These are phyloP conservation scores for Fusarium nematophilum DNA, from an alignment of 2,329 filamentous ascomycete genomes.

Conservation along the genomic window DNA sequence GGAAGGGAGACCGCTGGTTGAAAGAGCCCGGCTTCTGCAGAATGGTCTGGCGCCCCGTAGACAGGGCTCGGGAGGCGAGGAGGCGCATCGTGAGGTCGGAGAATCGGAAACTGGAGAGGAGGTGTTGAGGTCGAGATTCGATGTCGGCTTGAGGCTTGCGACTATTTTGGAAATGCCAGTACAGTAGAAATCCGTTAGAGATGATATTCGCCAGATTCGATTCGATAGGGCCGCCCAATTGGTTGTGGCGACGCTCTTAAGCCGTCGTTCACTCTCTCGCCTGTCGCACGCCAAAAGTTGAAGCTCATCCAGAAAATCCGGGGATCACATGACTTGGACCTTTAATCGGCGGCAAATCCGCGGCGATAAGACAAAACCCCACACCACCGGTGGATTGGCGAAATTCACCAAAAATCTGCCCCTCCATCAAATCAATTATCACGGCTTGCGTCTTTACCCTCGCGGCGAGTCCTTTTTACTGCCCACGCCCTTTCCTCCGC, in stretches of 20 bases:
- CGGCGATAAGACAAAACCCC: slow-evolving; percentile 47
- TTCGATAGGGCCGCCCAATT: slow-evolving; percentile 20
- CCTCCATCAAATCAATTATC: slow-evolving; percentile 50
- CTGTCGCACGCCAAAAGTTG: slow-evolving; percentile 36
- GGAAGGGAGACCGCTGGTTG: slow-evolving; percentile 24
- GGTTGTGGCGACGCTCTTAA: slow-evolving; percentile 4
- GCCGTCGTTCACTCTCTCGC: slow-evolving; percentile 19
- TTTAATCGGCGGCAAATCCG: slow-evolving; percentile 47
- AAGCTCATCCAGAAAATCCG: slow-evolving; percentile 45
- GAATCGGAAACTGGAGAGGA: neutral
- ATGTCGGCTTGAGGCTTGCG: neutral
- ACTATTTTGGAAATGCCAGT: neutral
- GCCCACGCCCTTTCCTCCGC: slow-evolving; percentile 19
- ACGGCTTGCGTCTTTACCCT: slow-evolving; percentile 37
- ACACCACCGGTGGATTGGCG: slow-evolving; percentile 53
- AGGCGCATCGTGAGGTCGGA: slow-evolving; percentile 42
- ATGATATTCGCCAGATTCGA: neutral
- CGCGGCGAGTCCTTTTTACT: slow-evolving; percentile 44
- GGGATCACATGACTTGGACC: slow-evolving; percentile 52
- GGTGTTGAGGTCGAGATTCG: slow-evolving; percentile 8
- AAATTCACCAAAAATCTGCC: slow-evolving; percentile 58
- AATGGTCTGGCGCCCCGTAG: slow-evolving; percentile 32
- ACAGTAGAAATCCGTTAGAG: too few species aligned
- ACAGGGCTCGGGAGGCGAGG: slow-evolving; percentile 40
- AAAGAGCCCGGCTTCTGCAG: slow-evolving; percentile 20